Evolutionary conservation across 2,329 filamentous ascomycete genomes (phyloP).

Genomic region (Graphiopsis chlorocephala): DNA sequence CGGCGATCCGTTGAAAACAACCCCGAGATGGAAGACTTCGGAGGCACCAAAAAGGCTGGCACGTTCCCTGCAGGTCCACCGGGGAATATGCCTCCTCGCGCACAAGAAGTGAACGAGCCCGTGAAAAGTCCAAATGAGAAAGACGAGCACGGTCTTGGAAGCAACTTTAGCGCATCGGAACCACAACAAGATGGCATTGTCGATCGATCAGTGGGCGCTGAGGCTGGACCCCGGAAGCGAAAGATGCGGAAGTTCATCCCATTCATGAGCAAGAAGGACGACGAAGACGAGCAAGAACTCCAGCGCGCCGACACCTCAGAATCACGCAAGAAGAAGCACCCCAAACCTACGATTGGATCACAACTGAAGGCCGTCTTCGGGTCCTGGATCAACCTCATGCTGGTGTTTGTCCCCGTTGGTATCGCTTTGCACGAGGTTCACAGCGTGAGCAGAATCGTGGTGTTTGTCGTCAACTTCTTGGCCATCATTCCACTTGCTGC

Average conservation of each 20-base stretch:
- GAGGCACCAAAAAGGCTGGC: slow-evolving; percentile 20
- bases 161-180: slow-evolving; percentile 16
- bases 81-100: background rate
- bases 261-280: slow-evolving; percentile 23
- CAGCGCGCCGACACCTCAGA: slow-evolving; percentile 20
- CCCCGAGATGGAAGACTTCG: slow-evolving; percentile 1
- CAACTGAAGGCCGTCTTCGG: slow-evolving; percentile 74
- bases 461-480: slow-evolving; percentile 86
- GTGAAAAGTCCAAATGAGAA: slow-evolving; percentile 19
- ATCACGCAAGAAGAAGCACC: slow-evolving; percentile 28
- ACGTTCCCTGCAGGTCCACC: slow-evolving; percentile 22
- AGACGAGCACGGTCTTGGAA: slow-evolving; percentile 17
- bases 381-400: slow-evolving; percentile 82
- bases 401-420: slow-evolving; percentile 75
- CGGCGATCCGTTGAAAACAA: background rate
- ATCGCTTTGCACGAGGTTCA: slow-evolving; percentile 66
- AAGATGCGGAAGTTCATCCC: slow-evolving; percentile 27
- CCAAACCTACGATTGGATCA: slow-evolving; percentile 29
- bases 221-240: slow-evolving; percentile 19
- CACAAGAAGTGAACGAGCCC: slow-evolving; percentile 6
- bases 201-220: slow-evolving; percentile 12
- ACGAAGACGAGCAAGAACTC: slow-evolving; percentile 20
- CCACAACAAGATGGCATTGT: slow-evolving; percentile 14
- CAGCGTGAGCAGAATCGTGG: slow-evolving; percentile 54
- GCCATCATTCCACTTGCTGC: slow-evolving; percentile 88